Evolutionary conservation across 1,284 basidiomycete species (phyloP).

Genomic region (Mycosarcoma mackinlayi): DNA sequence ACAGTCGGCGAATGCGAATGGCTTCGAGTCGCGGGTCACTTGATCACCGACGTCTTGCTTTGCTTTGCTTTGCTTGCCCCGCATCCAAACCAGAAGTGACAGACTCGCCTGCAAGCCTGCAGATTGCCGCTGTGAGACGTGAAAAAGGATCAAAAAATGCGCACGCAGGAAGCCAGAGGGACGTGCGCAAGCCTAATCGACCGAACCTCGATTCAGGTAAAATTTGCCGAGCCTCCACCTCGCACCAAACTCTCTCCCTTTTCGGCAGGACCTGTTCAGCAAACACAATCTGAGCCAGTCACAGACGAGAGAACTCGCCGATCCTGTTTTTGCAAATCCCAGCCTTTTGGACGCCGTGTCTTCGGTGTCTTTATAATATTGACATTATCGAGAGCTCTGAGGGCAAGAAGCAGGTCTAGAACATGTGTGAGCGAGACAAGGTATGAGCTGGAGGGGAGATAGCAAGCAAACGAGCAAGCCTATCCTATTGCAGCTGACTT

Average conservation of each 20-base stretch:
- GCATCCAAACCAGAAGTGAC: no score
- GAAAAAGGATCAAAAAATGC: no score
- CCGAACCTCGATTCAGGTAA: background rate
- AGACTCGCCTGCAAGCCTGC: background rate
- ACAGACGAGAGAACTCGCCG: constrained; percentile 27
- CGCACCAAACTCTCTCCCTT: background rate
- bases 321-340: background rate
- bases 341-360: constrained; percentile 13
- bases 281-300: constrained; percentile 13
- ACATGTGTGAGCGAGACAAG: no score
- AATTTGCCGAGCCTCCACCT: constrained; percentile 14
- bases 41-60: constrained; percentile 9
- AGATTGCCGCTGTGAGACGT: no score
- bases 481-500: no score
- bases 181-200: background rate
- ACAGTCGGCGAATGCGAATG: background rate
- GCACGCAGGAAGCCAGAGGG: no score
- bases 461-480: no score
- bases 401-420: no score
- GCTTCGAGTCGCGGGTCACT: background rate
- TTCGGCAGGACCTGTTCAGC: background rate
- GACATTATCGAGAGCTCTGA: no score
- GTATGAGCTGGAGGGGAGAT: no score
- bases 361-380: constrained; percentile 25
- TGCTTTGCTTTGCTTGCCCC: background rate